These are phyloP conservation scores for Boletus huronensis DNA, from an alignment of 768 basidiomycete genomes.

Conservation along the genomic window DNA sequence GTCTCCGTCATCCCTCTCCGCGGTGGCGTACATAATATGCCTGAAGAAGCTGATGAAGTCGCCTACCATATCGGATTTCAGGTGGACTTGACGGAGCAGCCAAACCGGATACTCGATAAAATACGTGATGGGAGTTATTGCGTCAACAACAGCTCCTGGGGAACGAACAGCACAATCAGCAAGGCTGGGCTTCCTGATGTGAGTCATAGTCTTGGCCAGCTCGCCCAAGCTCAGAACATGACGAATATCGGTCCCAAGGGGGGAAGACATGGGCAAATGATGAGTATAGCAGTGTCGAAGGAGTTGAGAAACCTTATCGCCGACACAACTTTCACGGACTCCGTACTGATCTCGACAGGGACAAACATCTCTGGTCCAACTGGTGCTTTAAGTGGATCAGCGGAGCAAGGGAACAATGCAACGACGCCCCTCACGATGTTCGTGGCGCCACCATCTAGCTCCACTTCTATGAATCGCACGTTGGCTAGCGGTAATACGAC, in stretches of 20 bases:
- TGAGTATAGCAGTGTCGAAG: slow-evolving; percentile 44
- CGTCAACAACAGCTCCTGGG: slow-evolving; percentile 49
- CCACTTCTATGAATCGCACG: slow-evolving; percentile 18
- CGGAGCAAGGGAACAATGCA: slow-evolving; percentile 6
- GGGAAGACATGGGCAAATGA: slow-evolving; percentile 26
- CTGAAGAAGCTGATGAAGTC: slow-evolving; percentile 63
- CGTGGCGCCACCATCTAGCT: slow-evolving; percentile 11
- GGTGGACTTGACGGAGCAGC: slow-evolving; percentile 87
- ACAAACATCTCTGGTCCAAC: slow-evolving; percentile 35
- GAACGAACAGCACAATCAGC: background rate
- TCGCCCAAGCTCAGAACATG: slow-evolving; percentile 17
- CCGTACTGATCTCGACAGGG: slow-evolving; percentile 42
- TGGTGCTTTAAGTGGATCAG: slow-evolving; percentile 7
- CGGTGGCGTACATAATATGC: slow-evolving; percentile 48
- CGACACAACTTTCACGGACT: slow-evolving; percentile 45
- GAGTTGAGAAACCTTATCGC: slow-evolving; percentile 48
- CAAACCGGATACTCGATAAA: slow-evolving; percentile 76
- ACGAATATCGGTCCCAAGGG: slow-evolving; percentile 20
- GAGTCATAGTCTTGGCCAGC: slow-evolving; percentile 7
- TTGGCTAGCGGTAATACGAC: slow-evolving; percentile 12
- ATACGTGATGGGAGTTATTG: slow-evolving; percentile 75
- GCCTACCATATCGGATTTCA: slow-evolving; percentile 95
- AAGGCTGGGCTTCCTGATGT: background rate
- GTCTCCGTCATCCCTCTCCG: slow-evolving; percentile 86
- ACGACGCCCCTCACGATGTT: slow-evolving; percentile 21